Evolutionary conservation across 768 basidiomycete genomes (phyloP).

Genomic region (Hygrophorus pudorinus): DNA sequence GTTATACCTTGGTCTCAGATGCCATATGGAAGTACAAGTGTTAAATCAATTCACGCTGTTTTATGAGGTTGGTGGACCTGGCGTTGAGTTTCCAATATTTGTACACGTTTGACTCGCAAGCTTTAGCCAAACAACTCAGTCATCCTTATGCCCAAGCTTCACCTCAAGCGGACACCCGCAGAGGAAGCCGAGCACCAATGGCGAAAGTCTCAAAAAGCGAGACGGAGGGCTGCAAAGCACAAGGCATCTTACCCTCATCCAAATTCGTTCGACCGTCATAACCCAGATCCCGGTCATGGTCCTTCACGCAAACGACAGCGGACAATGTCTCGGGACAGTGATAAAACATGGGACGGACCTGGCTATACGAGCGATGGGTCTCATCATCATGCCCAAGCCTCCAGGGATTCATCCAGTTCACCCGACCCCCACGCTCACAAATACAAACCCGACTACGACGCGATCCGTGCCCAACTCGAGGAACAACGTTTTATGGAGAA

Average conservation of each 20-base stretch:
- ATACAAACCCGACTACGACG: slow-evolving; percentile 34
- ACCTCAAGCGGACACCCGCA: slow-evolving; percentile 53
- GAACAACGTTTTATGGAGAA: slow-evolving; percentile 62
- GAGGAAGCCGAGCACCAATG: slow-evolving; percentile 39
- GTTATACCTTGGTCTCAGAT: no score
- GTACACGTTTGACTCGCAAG: no score
- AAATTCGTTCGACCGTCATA: neutral
- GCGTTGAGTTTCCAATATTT: no score
- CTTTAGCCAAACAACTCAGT: neutral
- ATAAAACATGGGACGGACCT: slow-evolving; percentile 2
- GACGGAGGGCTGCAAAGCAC: slow-evolving; percentile 4
- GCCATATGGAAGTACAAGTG: no score
- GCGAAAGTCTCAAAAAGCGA: slow-evolving; percentile 29
- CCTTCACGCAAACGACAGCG: slow-evolving; percentile 15
- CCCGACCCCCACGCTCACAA: neutral
- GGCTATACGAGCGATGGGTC: slow-evolving; percentile 1
- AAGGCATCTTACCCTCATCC: neutral
- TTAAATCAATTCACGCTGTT: no score
- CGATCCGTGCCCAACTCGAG: slow-evolving; percentile 45
- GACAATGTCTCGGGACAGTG: slow-evolving; percentile 14
- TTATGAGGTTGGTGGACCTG: no score
- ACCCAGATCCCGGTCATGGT: neutral
- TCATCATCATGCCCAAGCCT: slow-evolving; percentile 14
- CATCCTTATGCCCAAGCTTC: slow-evolving; percentile 48
- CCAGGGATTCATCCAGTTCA: slow-evolving; percentile 1